Percentiles rank a stretch among this genome's conserved stretches.
These are phyloP conservation scores for Fusarium heterosporum DNA, from an alignment of 2,329 filamentous ascomycete species.

Conservation along the genomic window DNA sequence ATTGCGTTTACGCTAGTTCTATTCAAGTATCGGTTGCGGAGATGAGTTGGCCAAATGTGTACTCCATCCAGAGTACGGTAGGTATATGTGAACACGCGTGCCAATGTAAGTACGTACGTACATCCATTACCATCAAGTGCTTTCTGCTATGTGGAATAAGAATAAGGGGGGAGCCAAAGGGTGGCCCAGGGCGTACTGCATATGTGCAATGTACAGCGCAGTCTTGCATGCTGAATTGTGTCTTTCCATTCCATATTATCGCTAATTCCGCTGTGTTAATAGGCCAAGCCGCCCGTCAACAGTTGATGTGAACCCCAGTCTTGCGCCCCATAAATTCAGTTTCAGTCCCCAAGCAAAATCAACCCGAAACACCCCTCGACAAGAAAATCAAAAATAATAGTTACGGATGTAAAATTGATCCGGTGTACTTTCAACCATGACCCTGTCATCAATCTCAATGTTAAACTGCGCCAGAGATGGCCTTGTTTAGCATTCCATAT, in stretches of 20 bases:
- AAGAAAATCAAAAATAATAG: not conserved
- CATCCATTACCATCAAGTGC: no score
- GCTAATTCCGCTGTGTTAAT: constrained; percentile 45
- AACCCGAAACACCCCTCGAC: constrained; percentile 27
- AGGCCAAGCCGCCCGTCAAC: constrained; percentile 18
- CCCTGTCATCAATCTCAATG: constrained; percentile 36
- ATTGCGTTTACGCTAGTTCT: constrained; percentile 22
- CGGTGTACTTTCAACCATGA: constrained; percentile 41
- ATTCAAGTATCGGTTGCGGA: constrained; percentile 32
- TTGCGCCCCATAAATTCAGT: constrained; percentile 18
- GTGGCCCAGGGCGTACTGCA: not conserved
- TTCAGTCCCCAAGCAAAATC: constrained; percentile 10
- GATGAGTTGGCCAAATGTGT: not conserved
- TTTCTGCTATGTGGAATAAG: no score
- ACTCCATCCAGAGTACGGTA: not conserved
- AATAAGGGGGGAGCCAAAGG: no score
- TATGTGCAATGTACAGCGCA: not conserved
- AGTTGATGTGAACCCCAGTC: constrained; percentile 14
- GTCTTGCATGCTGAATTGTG: constrained; percentile 1
- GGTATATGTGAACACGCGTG: no score
- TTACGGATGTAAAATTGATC: constrained; percentile 14
- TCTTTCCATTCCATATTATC: constrained; percentile 38
- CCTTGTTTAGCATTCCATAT: constrained; percentile 13
- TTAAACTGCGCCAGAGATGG: constrained; percentile 27
- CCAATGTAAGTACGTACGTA: no score